phyloP scores from a whole-genome alignment of 306 rosid genomes.

The Cajanus cajan region DNA sequence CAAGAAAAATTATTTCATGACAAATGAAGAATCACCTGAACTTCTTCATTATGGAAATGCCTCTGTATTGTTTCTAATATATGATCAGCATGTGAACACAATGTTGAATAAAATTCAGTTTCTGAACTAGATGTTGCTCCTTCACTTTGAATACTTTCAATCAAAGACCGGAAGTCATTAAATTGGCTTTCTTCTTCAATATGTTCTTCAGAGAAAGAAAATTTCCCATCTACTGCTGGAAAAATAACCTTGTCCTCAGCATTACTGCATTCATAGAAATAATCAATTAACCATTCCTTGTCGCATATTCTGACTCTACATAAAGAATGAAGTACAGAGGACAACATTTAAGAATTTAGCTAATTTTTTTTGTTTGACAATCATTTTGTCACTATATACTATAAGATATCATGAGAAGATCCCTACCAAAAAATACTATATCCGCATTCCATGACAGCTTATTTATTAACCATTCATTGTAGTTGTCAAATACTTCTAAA shows the following conservation, averaged over 20 bases:
- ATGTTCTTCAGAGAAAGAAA: conserved; percentile 88
- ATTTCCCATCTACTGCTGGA: conserved; percentile 93
- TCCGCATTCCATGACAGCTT: conserved; percentile 7
- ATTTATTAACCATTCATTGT: conserved; percentile 1
- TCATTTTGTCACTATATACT: conserved; percentile 14
- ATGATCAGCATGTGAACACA: conserved; percentile 94
- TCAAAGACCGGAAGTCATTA: conserved; percentile 83
- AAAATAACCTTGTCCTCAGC: conserved; percentile 98
- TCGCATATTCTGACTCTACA: background rate
- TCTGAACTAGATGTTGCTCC: conserved; percentile 74
- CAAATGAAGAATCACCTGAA: conserved; percentile 65
- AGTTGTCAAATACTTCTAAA: background rate
- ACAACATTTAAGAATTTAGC: conserved; percentile 1
- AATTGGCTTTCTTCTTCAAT: conserved; percentile 95
- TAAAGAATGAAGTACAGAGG: conserved; percentile 4
- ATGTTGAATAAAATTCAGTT: conserved; percentile 80
- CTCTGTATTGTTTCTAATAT: conserved; percentile 86
- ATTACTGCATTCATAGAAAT: conserved; percentile 64
- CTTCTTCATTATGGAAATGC: conserved; percentile 91
- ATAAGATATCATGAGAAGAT: conserved; percentile 3
- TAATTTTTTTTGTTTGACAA: background rate
- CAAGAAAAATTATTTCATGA: conserved; percentile 20
- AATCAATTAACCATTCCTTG: conserved; percentile 22
- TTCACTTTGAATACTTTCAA: conserved; percentile 84
- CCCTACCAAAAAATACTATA: conserved; percentile 16